Evolutionary conservation across 306 rosid species (phyloP).

Genomic region (Pterocarpus santalinus): DNA sequence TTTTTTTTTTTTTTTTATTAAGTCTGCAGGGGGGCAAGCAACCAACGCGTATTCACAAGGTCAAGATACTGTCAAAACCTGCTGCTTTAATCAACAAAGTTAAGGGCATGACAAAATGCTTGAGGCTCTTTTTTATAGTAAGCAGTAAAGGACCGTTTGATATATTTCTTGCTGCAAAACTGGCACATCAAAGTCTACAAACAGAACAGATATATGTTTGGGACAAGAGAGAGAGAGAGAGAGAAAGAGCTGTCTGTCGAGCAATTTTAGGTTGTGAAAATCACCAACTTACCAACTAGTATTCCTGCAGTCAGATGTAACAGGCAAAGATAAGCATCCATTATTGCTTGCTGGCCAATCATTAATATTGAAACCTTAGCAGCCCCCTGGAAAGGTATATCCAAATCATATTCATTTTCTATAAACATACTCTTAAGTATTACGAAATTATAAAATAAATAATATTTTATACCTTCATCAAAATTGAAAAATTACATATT

Average conservation of each 20-base stretch:
- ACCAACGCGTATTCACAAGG: too few species aligned
- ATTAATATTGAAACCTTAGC: slow-evolving; percentile 92
- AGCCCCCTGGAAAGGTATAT: slow-evolving; percentile 77
- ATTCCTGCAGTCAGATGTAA: slow-evolving; percentile 96
- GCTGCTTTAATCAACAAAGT: slow-evolving; percentile 13
- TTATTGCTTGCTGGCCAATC: slow-evolving; percentile 95
- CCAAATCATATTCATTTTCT: slow-evolving; percentile 38
- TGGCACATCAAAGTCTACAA: background rate
- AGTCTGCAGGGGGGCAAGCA: too few species aligned
- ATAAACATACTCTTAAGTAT: background rate
- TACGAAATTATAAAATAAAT: slow-evolving; percentile 29
- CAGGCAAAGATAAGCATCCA: slow-evolving; percentile 97
- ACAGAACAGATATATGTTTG: slow-evolving; percentile 11
- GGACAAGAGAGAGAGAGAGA: slow-evolving; percentile 7
- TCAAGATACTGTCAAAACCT: background rate
- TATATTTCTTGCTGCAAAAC: slow-evolving; percentile 30
- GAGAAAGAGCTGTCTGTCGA: slow-evolving; percentile 5
- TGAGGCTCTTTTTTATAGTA: background rate
- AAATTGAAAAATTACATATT: background rate
- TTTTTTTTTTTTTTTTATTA: too few species aligned
- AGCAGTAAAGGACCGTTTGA: background rate
- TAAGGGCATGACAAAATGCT: slow-evolving; percentile 4
- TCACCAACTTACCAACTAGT: slow-evolving; percentile 71
- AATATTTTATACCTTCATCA: slow-evolving; percentile 15
- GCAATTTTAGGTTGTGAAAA: slow-evolving; percentile 34